Percentiles rank a stretch among this genome's conserved stretches.
phyloP scores from a whole-genome alignment of 1,284 basidiomycete species.

The Fomitopsis schrenkii region DNA sequence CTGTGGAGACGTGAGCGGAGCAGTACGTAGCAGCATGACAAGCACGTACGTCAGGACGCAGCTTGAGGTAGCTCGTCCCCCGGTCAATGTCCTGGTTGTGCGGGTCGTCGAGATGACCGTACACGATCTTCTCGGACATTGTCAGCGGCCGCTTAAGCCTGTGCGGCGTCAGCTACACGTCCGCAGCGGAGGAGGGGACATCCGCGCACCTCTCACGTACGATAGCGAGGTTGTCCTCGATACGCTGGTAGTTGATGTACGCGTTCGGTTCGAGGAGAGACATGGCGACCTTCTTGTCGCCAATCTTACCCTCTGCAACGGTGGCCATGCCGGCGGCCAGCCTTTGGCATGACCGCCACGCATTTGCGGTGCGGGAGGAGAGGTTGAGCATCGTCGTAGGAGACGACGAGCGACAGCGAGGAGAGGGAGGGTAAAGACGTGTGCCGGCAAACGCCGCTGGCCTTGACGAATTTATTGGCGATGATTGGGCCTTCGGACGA shows the following conservation, averaged over 20 bases:
- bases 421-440: conserved; percentile 7
- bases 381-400: conserved; percentile 64
- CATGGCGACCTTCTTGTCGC: conserved; percentile 93
- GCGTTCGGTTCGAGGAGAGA: conserved; percentile 82
- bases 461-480: conserved; percentile 11
- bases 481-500: conserved; percentile 13
- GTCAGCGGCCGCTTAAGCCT: conserved; percentile 94
- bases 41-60: conserved; percentile 85
- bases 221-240: conserved; percentile 90
- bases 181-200: too few relatives aligned
- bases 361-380: conserved; percentile 55
- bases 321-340: conserved; percentile 76
- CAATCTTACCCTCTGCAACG: conserved; percentile 68
- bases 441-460: conserved; percentile 9
- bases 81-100: conserved; percentile 85
- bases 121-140: conserved; percentile 97
- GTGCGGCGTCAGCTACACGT: conserved; percentile 8
- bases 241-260: conserved; percentile 97
- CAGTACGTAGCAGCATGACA: conserved; percentile 1
- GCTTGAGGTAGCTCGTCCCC: conserved; percentile 91
- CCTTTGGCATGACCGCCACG: conserved; percentile 54
- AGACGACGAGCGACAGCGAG: conserved; percentile 26
- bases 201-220: conserved; percentile 72
- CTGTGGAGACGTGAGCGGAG: conserved; percentile 37
- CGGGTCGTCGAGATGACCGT: conserved; percentile 96